A percentile compares a stretch with the other conserved stretches of the same genome.
Evolutionary conservation across 768 basidiomycete genomes (phyloP).

Genomic region (Daedalea quercina): DNA sequence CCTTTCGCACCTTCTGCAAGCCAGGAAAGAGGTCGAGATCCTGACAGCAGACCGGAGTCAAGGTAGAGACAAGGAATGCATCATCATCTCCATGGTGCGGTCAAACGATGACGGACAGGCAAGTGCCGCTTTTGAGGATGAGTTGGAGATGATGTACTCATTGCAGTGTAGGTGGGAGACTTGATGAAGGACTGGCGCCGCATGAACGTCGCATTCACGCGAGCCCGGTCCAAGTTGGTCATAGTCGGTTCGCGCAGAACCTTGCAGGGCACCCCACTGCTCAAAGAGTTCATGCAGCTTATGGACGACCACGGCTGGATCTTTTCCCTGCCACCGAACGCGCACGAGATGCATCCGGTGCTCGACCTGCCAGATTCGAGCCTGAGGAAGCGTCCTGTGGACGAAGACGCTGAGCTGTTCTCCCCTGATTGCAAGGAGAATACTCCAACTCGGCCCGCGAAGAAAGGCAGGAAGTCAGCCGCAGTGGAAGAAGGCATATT

Average conservation of each 20-base stretch:
- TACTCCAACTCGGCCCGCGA: constrained; percentile 17
- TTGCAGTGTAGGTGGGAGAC: constrained; percentile 66
- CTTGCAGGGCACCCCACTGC: constrained; percentile 49
- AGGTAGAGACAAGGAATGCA: constrained; percentile 92
- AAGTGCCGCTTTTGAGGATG: constrained; percentile 21
- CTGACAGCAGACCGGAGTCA: constrained; percentile 92
- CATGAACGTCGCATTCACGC: constrained; percentile 95
- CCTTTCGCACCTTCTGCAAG: constrained; percentile 56
- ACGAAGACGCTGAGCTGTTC: constrained; percentile 9
- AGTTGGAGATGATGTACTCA: neutral
- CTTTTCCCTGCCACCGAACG: constrained; percentile 44
- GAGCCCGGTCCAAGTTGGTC: constrained; percentile 84
- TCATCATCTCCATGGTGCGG: constrained; percentile 88
- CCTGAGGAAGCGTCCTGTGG: constrained; percentile 24
- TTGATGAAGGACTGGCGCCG: constrained; percentile 93
- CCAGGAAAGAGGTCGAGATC: constrained; percentile 62
- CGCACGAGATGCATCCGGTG: constrained; percentile 45
- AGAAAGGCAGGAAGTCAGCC: constrained; percentile 29
- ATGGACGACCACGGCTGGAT: constrained; percentile 75
- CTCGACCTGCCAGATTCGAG: constrained; percentile 9
- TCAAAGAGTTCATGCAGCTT: constrained; percentile 70
- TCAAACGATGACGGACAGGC: constrained; percentile 78
- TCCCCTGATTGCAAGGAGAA: constrained; percentile 6
- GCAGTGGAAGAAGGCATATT: constrained; percentile 33
- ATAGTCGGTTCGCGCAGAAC: constrained; percentile 87